These are phyloP conservation scores for Pulveroboletus sp. DNA, from an alignment of 768 basidiomycete genomes.

Conservation along the genomic window DNA sequence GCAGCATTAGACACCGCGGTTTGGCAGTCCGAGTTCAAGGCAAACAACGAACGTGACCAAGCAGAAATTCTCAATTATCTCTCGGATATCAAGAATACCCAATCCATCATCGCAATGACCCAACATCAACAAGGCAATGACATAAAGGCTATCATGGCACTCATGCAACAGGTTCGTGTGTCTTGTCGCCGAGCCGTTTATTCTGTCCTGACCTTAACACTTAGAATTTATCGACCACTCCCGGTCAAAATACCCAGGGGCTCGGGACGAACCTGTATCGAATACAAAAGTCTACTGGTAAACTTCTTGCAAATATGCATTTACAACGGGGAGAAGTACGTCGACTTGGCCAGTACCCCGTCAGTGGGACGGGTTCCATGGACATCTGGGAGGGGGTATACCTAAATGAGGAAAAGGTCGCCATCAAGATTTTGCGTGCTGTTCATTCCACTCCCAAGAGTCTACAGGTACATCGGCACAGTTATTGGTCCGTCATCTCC, in stretches of 20 bases:
- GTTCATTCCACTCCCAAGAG: conserved; percentile 46
- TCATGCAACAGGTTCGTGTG: conserved; percentile 46
- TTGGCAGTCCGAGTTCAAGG: conserved; percentile 46
- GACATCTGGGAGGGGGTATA: conserved; percentile 56
- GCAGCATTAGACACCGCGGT: conserved; percentile 43
- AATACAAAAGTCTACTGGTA: conserved; percentile 43
- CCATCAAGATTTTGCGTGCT: conserved; percentile 53
- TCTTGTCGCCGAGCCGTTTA: not conserved
- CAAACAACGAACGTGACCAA: conserved; percentile 40
- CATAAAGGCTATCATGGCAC: conserved; percentile 40
- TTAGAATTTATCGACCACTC: conserved; percentile 21
- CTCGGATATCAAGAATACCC: conserved; percentile 41
- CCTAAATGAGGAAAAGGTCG: conserved; percentile 50
- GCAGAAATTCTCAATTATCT: conserved; percentile 41
- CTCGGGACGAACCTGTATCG: conserved; percentile 48
- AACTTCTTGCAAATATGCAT: conserved; percentile 48
- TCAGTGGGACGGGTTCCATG: conserved; percentile 49
- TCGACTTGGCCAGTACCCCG: conserved; percentile 45
- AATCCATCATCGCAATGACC: conserved; percentile 33
- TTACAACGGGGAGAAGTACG: conserved; percentile 51
- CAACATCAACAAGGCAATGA: conserved; percentile 34
- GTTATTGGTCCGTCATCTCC: not conserved
- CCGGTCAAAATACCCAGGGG: conserved; percentile 34
- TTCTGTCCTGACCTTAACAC: conserved; percentile 9
- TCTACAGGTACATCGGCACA: conserved; percentile 33